These are phyloP conservation scores for Teratosphaeria epicoccoides DNA, from an alignment of 2,329 filamentous ascomycete genomes.

Conservation along the genomic window DNA sequence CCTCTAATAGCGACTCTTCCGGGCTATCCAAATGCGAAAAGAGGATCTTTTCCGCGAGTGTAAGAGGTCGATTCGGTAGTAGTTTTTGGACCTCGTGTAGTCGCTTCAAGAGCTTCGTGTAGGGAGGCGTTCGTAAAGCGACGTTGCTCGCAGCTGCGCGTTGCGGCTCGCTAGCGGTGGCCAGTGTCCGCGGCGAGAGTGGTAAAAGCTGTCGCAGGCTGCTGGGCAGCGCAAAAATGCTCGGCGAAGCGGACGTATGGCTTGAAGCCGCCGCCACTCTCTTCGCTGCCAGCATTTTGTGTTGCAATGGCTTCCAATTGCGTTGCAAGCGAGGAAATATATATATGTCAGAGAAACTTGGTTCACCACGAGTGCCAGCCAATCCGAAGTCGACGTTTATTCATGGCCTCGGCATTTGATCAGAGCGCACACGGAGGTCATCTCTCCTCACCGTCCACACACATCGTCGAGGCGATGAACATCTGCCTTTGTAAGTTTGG, in stretches of 20 bases:
- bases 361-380: background rate
- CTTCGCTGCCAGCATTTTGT: constrained; percentile 1
- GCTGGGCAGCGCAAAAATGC: constrained; percentile 4
- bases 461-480: too few species aligned
- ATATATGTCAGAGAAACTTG: background rate
- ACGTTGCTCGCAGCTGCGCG: constrained; percentile 22
- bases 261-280: background rate
- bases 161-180: constrained; percentile 18
- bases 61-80: constrained; percentile 54
- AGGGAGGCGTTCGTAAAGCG: constrained; percentile 59
- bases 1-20: constrained; percentile 74
- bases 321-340: background rate
- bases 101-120: constrained; percentile 68
- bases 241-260: background rate
- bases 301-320: background rate
- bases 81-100: constrained; percentile 66
- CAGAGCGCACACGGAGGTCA: too few species aligned
- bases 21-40: constrained; percentile 88
- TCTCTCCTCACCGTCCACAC: too few species aligned
- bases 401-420: background rate
- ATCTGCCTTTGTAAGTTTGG: too few species aligned
- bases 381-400: background rate
- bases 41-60: constrained; percentile 93
- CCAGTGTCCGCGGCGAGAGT: constrained; percentile 19
- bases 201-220: constrained; percentile 12